Base-by-base conservation (phyloP, 108 stramenopile genomes). In the Asterionellopsis glacialis region DNA sequence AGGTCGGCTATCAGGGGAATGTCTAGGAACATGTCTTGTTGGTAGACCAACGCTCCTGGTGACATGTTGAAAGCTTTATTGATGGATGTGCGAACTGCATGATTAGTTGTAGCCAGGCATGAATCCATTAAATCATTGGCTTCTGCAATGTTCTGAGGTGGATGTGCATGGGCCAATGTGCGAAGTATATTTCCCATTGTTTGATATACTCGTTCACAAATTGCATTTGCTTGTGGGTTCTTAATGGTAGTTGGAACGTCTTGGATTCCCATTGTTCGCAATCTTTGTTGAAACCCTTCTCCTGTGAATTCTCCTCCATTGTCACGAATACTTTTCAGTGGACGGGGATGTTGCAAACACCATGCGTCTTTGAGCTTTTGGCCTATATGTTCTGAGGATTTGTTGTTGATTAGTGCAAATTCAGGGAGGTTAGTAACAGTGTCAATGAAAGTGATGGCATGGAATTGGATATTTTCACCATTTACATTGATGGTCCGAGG, bases 241-340 rank as follows among this genome's bases (percentile, higher is more conserved):
- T 62, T 64, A 0, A 59, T 56, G 6, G 72, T 67, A 39, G 53
- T 71, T 10, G 59, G 55, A n/a, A 41, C 59, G 44, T 38, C 51
- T 1, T 64, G 25, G 54, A 81, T 71, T 9, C 53, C 51, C 12
- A 55, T 27, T 11, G 10, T 0, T 0, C 18, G 0, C 0, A 73
- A 57, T 21, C 65, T 9, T 6, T 41, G 7, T 62, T 74, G 72
- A 40, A 72, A 79, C 10, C 59, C 57, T 14, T 23, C 19, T 9
- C 82, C 78, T 19, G 51, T 57, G 51, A 80, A 83, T 55, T 83
- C 82, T 12, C 55, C 45, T 0, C 82, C 82, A 18, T 74, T 58
- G 40, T 80, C 82, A 64, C 65, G 55, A 41, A 76, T 45, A n/a
- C 15, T 26, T 28, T 18, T 39, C 2, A 42, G 13, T 4, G 78